Conservation (phyloP, 2,329 filamentous ascomycete genomes). For the Penicillium sp. region DNA sequence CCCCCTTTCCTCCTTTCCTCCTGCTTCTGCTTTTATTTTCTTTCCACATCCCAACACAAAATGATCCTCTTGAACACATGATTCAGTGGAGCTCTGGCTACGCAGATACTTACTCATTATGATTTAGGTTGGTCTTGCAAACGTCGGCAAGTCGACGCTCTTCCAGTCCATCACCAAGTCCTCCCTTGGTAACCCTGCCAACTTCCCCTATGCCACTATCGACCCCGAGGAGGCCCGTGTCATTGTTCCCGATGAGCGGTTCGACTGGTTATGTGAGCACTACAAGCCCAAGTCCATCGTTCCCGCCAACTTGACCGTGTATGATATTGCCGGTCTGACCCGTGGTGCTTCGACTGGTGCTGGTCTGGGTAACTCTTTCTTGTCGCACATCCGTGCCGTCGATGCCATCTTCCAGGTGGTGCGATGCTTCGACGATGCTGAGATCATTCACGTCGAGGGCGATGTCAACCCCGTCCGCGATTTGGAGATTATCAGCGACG, state of each 20-base stretch:
- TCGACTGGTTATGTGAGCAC: conserved; percentile 91
- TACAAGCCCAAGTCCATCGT: conserved; percentile 97
- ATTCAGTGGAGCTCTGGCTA: background rate
- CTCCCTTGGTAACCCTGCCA: conserved; percentile 95
- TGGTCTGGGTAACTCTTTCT: conserved; percentile 94
- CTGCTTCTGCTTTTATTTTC: conserved; percentile 15
- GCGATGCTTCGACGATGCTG: conserved; percentile 95
- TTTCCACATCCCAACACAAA: conserved; percentile 11
- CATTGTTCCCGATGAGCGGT: conserved; percentile 92
- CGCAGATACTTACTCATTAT: conserved; percentile 16
- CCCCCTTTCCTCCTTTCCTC: conserved; percentile 15
- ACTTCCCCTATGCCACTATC: conserved; percentile 99
- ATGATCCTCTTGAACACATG: background rate
- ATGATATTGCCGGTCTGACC: conserved; percentile 97
- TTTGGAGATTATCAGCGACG: conserved; percentile 93
- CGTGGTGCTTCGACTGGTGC: conserved; percentile 95
- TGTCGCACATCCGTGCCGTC: conserved; percentile 97
- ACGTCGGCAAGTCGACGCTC: conserved; percentile 98
- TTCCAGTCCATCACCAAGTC: conserved; percentile 99
- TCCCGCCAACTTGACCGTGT: conserved; percentile 96
- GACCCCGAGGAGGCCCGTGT: conserved; percentile 98
- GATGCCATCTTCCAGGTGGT: conserved; percentile 98
- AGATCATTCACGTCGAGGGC: conserved; percentile 99
- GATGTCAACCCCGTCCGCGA: conserved; percentile 95
- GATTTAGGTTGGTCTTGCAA: conserved; percentile 87